A percentile compares a stretch with the other conserved stretches of the same genome.
phyloP scores from a whole-genome alignment of 2,329 filamentous ascomycete genomes.

The Alternaria conjuncta region DNA sequence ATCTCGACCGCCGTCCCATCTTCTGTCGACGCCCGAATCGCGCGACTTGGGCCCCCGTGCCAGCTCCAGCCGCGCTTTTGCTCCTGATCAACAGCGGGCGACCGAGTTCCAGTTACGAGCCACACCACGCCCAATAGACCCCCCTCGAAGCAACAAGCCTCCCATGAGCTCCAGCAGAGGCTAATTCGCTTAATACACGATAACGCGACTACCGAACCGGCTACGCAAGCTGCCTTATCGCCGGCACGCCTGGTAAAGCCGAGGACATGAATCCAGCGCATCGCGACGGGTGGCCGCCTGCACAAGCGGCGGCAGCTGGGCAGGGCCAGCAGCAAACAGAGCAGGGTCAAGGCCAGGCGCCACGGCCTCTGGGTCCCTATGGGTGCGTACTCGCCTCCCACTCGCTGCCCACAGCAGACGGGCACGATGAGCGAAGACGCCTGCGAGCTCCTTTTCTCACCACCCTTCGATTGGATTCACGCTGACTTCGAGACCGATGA shows the following conservation, averaged over 20 bases:
- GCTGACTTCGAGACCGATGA: slow-evolving; percentile 26
- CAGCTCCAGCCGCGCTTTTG: slow-evolving; percentile 33
- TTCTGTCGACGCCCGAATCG: slow-evolving; percentile 19
- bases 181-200: slow-evolving; percentile 12
- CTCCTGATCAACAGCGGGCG: slow-evolving; percentile 33
- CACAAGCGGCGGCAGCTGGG: slow-evolving; percentile 57
- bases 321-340: slow-evolving; percentile 50
- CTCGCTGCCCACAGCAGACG: slow-evolving; percentile 12
- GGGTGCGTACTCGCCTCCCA: slow-evolving; percentile 36
- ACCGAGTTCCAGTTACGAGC: slow-evolving; percentile 19
- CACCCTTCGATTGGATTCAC: slow-evolving; percentile 15
- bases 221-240: slow-evolving; percentile 28
- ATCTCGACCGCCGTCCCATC: slow-evolving; percentile 11
- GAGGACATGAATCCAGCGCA: slow-evolving; percentile 49
- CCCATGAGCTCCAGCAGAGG: slow-evolving; percentile 28
- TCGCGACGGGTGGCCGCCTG: slow-evolving; percentile 50
- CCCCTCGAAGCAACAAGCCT: slow-evolving; percentile 13
- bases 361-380: slow-evolving; percentile 45
- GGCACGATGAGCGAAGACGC: slow-evolving; percentile 25
- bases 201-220: slow-evolving; percentile 22
- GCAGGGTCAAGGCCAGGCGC: slow-evolving; percentile 40
- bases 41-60: slow-evolving; percentile 17
- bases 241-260: slow-evolving; percentile 41
- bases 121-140: slow-evolving; percentile 18
- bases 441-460: slow-evolving; percentile 14